Percentiles rank a stretch among this genome's conserved stretches.
Evolutionary conservation across 768 basidiomycete species (phyloP).

Genomic region (Baorangia bicolor): DNA sequence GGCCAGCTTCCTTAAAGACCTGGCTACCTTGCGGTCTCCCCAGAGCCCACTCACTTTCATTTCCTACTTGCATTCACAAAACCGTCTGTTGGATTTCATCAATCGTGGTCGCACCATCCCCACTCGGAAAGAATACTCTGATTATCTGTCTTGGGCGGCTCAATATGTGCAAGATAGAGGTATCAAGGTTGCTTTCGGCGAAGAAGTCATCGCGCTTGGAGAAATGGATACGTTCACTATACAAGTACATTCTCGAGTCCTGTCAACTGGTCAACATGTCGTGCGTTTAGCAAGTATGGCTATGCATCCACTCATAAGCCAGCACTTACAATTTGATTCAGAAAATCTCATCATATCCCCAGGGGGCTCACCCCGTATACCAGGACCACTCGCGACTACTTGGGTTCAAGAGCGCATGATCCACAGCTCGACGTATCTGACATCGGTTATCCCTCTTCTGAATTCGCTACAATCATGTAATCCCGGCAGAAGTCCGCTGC

Average conservation of each 20-base stretch:
- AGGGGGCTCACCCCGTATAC: conserved; percentile 47
- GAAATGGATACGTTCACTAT: conserved; percentile 36
- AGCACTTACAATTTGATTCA: conserved; percentile 11
- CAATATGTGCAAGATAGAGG: conserved; percentile 43
- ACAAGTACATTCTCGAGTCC: conserved; percentile 37
- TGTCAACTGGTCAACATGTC: conserved; percentile 35
- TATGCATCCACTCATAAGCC: background rate
- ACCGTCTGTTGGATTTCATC: conserved; percentile 50
- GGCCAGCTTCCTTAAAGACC: conserved; percentile 50
- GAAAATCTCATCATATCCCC: conserved; percentile 53
- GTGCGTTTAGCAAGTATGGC: conserved; percentile 41
- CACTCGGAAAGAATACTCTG: conserved; percentile 51
- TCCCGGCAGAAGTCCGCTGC: conserved; percentile 29
- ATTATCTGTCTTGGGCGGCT: conserved; percentile 55
- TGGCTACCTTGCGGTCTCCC: conserved; percentile 52
- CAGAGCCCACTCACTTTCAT: conserved; percentile 53
- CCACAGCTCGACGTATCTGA: conserved; percentile 45
- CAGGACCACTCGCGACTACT: conserved; percentile 34
- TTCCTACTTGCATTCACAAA: conserved; percentile 49
- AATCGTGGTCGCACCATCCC: conserved; percentile 52
- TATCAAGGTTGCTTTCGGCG: conserved; percentile 43
- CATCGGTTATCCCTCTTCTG: conserved; percentile 38
- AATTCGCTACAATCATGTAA: conserved; percentile 21
- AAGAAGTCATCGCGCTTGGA: conserved; percentile 44
- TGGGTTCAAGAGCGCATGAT: conserved; percentile 36